These are phyloP conservation scores for Solanum stenotomum DNA, from an alignment of 257 asterid genomes.

Conservation along the genomic window DNA sequence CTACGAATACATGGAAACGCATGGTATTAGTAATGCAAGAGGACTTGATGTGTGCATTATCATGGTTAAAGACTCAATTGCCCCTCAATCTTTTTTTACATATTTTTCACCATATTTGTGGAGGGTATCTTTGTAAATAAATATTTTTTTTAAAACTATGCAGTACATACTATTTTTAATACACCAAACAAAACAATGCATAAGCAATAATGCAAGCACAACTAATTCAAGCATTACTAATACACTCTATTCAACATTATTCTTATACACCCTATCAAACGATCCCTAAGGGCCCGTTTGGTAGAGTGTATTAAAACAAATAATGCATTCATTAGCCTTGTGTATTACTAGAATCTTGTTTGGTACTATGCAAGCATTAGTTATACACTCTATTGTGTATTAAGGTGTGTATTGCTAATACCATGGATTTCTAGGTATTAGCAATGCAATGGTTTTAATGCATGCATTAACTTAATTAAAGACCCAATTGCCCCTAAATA, in stretches of 20 bases:
- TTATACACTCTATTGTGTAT: no score
- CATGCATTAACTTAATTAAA: neutral
- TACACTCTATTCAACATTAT: neutral
- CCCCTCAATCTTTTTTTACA: neutral
- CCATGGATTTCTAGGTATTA: neutral
- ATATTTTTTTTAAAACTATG: rapidly evolving
- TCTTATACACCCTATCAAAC: neutral
- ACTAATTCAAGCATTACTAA: neutral
- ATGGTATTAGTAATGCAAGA: neutral
- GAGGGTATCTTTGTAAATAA: neutral
- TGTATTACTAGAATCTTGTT: neutral
- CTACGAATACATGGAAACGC: neutral
- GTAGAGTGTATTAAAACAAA: neutral
- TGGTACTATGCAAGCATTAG: neutral
- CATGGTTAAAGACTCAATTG: neutral
- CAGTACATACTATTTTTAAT: neutral
- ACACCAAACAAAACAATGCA: neutral
- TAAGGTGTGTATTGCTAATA: neutral
- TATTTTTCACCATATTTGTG: neutral
- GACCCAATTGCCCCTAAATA: neutral
- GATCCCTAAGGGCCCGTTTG: neutral
- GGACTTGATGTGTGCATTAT: neutral
- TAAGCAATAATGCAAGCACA: neutral
- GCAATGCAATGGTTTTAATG: neutral
- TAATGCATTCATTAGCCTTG: neutral